A percentile compares a stretch with the other conserved stretches of the same genome.
Evolutionary conservation across 2,329 filamentous ascomycete genomes (phyloP).

Genomic region (Fusarium multiceps): DNA sequence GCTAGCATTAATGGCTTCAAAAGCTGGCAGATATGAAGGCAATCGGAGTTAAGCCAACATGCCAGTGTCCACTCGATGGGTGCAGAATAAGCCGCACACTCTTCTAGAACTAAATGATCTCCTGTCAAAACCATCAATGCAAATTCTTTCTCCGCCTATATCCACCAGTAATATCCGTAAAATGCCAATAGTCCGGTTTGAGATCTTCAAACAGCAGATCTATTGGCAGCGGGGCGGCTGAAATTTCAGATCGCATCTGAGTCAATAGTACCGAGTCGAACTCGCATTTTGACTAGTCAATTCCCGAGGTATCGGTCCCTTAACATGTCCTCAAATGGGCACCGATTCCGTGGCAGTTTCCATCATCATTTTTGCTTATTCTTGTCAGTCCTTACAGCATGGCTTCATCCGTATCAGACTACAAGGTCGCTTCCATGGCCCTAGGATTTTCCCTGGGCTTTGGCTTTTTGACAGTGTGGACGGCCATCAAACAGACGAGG

Average conservation of each 20-base stretch:
- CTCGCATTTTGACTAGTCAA: background rate
- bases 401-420: background rate
- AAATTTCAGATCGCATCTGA: background rate
- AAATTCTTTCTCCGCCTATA: background rate
- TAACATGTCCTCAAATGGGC: background rate
- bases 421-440: slow-evolving; percentile 48
- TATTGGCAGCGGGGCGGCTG: background rate
- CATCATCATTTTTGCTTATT: background rate
- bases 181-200: background rate
- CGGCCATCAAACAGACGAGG: slow-evolving; percentile 56
- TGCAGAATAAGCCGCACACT: background rate
- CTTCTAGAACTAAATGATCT: background rate
- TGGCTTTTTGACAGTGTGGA: slow-evolving; percentile 54
- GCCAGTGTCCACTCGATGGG: background rate
- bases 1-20: background rate
- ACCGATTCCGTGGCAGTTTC: background rate
- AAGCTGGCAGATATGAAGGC: background rate
- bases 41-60: background rate
- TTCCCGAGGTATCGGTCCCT: background rate
- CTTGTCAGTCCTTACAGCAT: background rate
- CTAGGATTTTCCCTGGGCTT: slow-evolving; percentile 55
- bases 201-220: background rate
- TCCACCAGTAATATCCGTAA: background rate
- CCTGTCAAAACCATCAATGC: background rate
- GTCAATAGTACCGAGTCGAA: background rate